phyloP scores from a whole-genome alignment of 139 green algal genomes.

The Penium margaritaceum region DNA sequence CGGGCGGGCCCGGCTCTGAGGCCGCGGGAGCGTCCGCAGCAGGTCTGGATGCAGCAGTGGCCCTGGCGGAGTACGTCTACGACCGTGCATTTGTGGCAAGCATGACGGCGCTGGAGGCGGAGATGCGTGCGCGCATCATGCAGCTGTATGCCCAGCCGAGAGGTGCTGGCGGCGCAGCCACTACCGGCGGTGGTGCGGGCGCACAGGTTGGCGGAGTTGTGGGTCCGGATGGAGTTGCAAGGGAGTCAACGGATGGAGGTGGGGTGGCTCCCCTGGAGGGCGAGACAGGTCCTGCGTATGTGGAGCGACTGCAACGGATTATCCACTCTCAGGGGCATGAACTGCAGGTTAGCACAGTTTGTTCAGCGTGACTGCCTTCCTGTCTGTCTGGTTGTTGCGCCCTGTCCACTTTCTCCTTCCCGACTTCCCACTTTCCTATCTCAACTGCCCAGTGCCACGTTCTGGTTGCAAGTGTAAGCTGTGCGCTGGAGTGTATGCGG shows the following conservation, averaged over 20 bases:
- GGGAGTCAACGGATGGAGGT: background rate
- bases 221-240: background rate
- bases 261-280: too few species aligned
- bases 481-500: too few species aligned
- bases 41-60: background rate
- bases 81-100: constrained; percentile 26
- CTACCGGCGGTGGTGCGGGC: constrained; percentile 5
- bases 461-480: too few species aligned
- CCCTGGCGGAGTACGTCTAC: constrained; percentile 2
- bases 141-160: constrained; percentile 30
- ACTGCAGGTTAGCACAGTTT: constrained; percentile 34
- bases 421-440: too few species aligned
- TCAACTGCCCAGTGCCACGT: too few species aligned
- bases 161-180: too few species aligned
- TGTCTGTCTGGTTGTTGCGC: too few species aligned
- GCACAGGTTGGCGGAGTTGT: background rate
- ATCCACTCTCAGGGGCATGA: constrained; percentile 45
- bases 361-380: too few species aligned
- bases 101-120: constrained; percentile 15
- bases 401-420: too few species aligned
- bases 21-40: background rate
- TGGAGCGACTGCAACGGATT: constrained; percentile 11
- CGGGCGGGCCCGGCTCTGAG: background rate
- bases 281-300: constrained; percentile 46
- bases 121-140: constrained; percentile 7